Evolutionary conservation across 2,329 filamentous ascomycete species (phyloP), one percentile per base, ranked within the genome.

Genomic region (Trichoderma sp.): DNA sequence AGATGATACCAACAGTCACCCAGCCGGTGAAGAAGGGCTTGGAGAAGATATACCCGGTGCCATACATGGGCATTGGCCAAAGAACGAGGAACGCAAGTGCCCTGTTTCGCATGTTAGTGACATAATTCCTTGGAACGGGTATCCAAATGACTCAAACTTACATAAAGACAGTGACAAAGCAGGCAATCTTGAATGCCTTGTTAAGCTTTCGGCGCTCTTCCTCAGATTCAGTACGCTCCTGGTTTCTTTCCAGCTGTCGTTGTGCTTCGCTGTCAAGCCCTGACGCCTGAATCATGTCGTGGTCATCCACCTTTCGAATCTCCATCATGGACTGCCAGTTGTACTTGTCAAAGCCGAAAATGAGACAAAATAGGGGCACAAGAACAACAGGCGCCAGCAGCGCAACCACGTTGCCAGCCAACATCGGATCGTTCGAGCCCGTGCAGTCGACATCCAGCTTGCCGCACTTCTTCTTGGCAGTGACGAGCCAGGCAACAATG

Each of bases 61-160:
- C 94, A 78, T 96, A 97, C 89, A 97, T 90, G 1, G 94, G 94
- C 87, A 97, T 95, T 0, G 95, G 94, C 94, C 94, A 97, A 18
- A 97, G 87, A 2, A 97, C 86, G 0, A 97, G 84, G 71, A 97
- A 84, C 0, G 89, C 86, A 0, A 97, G 73, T 0, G 93, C 92
- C 83, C 74, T 79, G 63, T 56, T 21, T 36, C 3, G 3, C 24
- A 43, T 21, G 26, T 71, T 47, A 71, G 69, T 56, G 15, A 11
- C 12, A 15, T 12, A 47, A 26, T 8, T 63, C 30, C 34, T 15
- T 11, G 24, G 3, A 1, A 15, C 5, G 28, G 24, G 34, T 30
- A 2, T 57, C 15, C 7, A 30, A 5, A 28, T 28, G 53, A 4
- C 14, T 24, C 12, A 24, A 32, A 74, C 76, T 60, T 72, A 79